phyloP scores from a whole-genome alignment of 2,329 filamentous ascomycete species.

The Zopfia rhizophila region DNA sequence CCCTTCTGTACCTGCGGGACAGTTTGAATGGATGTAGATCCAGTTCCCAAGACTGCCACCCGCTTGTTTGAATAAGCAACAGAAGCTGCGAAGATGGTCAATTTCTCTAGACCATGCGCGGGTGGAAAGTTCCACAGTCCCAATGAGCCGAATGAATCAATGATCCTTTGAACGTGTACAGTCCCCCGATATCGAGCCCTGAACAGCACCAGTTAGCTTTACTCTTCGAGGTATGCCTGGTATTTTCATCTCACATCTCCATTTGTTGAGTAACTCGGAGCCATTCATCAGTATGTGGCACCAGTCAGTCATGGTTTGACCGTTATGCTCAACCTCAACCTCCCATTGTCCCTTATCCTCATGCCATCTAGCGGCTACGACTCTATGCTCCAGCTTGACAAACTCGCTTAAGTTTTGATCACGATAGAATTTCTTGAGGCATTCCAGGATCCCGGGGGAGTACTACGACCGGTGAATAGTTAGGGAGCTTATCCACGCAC shows the following conservation, averaged over 20 bases:
- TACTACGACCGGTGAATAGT: too few species aligned
- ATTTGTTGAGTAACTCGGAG: conserved; percentile 32
- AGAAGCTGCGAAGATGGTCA: too few species aligned
- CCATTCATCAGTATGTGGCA: conserved; percentile 36
- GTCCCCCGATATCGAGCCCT: too few species aligned
- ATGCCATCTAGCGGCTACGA: conserved; percentile 38
- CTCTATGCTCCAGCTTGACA: conserved; percentile 25
- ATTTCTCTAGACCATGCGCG: too few species aligned
- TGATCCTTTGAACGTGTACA: too few species aligned
- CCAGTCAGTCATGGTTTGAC: conserved; percentile 21
- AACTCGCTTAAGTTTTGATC: conserved; percentile 46
- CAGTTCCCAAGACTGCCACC: conserved; percentile 45
- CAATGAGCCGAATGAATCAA: too few species aligned
- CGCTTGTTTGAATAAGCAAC: conserved; percentile 34
- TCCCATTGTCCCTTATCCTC: too few species aligned
- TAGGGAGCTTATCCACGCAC: too few species aligned
- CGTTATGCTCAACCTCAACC: conserved; percentile 30
- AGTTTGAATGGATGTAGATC: conserved; percentile 54
- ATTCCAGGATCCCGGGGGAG: conserved; percentile 51
- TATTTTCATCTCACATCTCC: conserved; percentile 17
- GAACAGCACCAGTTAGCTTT: too few species aligned
- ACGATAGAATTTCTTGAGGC: conserved; percentile 44
- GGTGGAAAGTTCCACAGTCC: too few species aligned
- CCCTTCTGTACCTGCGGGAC: conserved; percentile 34
- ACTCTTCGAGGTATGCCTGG: too few species aligned